Conservation (phyloP, 805 yeast species). For the Saturnispora ahearnii region DNA sequence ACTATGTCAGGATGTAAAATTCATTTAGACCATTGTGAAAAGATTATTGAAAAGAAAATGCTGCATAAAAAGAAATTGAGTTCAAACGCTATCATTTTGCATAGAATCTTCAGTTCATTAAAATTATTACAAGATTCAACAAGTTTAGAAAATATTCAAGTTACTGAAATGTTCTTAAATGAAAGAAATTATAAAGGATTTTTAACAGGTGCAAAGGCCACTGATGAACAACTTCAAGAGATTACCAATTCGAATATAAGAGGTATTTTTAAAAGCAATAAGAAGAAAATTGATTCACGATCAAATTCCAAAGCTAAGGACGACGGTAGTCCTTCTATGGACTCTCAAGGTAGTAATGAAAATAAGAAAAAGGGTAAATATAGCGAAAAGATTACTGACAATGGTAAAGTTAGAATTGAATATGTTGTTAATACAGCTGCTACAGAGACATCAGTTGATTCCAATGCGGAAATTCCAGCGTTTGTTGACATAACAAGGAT, state of each 20-base stretch:
- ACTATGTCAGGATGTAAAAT: conserved; percentile 77
- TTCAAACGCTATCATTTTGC: conserved; percentile 67
- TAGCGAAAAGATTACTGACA: conserved; percentile 35
- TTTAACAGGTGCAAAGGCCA: conserved; percentile 24
- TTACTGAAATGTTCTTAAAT: conserved; percentile 29
- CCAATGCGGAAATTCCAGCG: conserved; percentile 25
- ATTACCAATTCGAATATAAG: conserved; percentile 18
- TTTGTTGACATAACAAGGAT: conserved; percentile 37
- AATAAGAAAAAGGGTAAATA: conserved; percentile 26
- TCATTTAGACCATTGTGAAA: conserved; percentile 69
- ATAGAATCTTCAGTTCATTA: conserved; percentile 67
- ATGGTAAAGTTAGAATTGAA: conserved; percentile 42
- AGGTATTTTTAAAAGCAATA: conserved; percentile 19
- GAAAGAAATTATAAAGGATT: conserved; percentile 28
- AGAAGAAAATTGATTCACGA: not conserved
- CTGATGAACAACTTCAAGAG: conserved; percentile 21
- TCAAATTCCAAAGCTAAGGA: conserved; percentile 6
- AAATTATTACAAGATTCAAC: conserved; percentile 75
- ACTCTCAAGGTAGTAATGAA: not conserved
- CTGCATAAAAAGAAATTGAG: conserved; percentile 54
- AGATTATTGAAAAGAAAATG: conserved; percentile 63
- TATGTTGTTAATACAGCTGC: conserved; percentile 28
- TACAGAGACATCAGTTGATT: conserved; percentile 6
- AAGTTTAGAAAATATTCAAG: conserved; percentile 31
- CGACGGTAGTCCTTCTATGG: conserved; percentile 2